Evolutionary conservation across 768 basidiomycete genomes (phyloP).

Genomic region (Lactarius evosmus): DNA sequence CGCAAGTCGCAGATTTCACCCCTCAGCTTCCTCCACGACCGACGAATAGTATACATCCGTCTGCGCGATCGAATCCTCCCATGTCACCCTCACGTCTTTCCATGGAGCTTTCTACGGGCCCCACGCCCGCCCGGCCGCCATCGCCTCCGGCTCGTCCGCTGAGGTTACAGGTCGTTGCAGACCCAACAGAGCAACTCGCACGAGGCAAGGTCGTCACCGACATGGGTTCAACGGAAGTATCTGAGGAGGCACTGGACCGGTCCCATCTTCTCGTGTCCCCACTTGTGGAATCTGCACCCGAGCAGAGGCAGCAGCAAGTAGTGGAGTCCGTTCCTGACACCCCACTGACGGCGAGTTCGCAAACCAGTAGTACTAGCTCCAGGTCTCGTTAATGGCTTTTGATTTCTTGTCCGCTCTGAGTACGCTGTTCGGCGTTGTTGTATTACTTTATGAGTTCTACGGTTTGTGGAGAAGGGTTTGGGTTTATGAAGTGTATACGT

Average conservation of each 20-base stretch:
- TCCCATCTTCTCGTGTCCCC: neutral
- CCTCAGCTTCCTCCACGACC: conserved; percentile 69
- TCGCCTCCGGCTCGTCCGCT: neutral
- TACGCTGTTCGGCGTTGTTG: neutral
- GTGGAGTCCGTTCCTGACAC: conserved; percentile 16
- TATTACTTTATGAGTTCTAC: neutral
- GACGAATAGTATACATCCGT: conserved; percentile 74
- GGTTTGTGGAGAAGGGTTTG: neutral
- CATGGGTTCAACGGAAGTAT: neutral
- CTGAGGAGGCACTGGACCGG: neutral
- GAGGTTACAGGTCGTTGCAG: neutral
- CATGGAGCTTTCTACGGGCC: neutral
- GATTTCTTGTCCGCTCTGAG: neutral
- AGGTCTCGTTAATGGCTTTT: neutral
- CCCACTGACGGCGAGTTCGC: conserved; percentile 17
- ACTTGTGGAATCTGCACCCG: neutral
- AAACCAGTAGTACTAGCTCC: neutral
- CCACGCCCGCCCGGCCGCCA: neutral
- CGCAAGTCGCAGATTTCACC: conserved; percentile 59
- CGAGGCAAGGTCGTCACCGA: neutral
- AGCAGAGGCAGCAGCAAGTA: conserved; percentile 3
- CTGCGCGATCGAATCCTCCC: conserved; percentile 41
- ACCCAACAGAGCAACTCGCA: neutral
- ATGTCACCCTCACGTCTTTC: conserved; percentile 13
- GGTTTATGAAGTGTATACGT: neutral